Conservation (phyloP, 352 stramenopile genomes). For the Phytophthora brassicae region DNA sequence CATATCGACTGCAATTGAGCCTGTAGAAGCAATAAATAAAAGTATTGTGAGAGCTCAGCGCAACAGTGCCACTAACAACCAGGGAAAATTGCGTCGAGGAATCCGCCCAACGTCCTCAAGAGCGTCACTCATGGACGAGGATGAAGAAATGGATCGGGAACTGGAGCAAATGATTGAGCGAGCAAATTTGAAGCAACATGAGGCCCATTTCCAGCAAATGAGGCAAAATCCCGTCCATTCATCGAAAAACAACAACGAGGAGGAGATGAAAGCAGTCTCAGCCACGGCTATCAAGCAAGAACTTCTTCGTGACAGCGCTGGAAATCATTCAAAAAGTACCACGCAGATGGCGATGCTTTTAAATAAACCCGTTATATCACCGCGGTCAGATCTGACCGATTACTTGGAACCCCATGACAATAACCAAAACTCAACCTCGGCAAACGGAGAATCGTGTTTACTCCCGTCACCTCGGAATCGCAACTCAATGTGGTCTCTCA, state of each 20-base stretch:
- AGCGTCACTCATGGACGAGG: conserved; percentile 41
- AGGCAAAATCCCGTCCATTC: neutral
- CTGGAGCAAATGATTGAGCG: conserved; percentile 73
- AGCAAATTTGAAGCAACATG: conserved; percentile 35
- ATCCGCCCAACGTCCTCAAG: conserved; percentile 30
- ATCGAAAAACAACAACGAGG: conserved; percentile 8
- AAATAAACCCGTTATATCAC: conserved; percentile 49
- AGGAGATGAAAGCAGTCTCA: conserved; percentile 4
- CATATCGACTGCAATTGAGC: neutral
- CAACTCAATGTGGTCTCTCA: conserved; percentile 50
- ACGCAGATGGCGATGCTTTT: conserved; percentile 53
- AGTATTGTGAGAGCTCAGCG: neutral
- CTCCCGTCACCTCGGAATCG: conserved; percentile 36
- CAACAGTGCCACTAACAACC: conserved; percentile 5
- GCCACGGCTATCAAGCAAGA: conserved; percentile 34
- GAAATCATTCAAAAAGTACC: conserved; percentile 33
- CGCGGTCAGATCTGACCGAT: conserved; percentile 33
- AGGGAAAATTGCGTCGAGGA: neutral
- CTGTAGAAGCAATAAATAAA: conserved; percentile 3
- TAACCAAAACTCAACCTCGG: neutral
- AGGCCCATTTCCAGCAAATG: conserved; percentile 25
- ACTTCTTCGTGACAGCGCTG: conserved; percentile 24
- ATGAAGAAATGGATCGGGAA: conserved; percentile 72
- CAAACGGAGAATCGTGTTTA: conserved; percentile 6
- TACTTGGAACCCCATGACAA: neutral